These are phyloP conservation scores for Haematococcus lacustris DNA, from an alignment of 139 green algal genomes.

Conservation along the genomic window DNA sequence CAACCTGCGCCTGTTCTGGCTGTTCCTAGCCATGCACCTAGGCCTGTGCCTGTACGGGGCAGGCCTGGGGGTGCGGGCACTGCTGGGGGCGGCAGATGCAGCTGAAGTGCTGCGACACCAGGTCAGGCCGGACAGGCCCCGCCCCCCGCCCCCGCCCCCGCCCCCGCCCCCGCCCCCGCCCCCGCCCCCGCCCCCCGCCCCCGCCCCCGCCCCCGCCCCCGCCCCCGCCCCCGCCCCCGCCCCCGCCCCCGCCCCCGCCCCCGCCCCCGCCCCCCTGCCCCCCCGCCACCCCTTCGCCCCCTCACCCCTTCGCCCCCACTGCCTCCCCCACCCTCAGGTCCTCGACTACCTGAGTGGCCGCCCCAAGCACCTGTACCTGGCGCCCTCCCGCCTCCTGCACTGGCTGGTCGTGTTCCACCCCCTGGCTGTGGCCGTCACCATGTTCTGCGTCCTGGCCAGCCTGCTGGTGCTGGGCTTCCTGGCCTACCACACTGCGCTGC, in stretches of 20 bases:
- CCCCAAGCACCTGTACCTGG: background rate
- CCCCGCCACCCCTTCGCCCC: background rate
- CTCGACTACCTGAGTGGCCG: background rate
- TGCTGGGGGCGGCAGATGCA: background rate
- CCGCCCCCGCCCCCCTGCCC: background rate
- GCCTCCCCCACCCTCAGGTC: background rate
- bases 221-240: background rate
- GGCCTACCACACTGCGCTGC: slow-evolving; percentile 38
- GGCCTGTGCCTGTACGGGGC: slow-evolving; percentile 11
- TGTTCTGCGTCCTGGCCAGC: slow-evolving; percentile 25
- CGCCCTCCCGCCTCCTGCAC: background rate
- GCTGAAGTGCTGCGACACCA: background rate
- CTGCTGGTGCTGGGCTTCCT: slow-evolving; percentile 38
- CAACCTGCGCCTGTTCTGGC: slow-evolving; percentile 48
- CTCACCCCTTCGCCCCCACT: background rate
- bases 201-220: background rate
- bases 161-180: too few relatives aligned
- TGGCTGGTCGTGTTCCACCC: slow-evolving; percentile 20
- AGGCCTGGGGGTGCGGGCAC: background rate
- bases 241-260: background rate
- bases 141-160: background rate
- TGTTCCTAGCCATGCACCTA: slow-evolving; percentile 35
- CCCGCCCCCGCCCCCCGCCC: background rate
- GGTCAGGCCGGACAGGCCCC: background rate
- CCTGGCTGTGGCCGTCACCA: slow-evolving; percentile 17